Evolutionary conservation across 148 eudicot species (phyloP), one percentile per base, ranked within the genome.

Genomic region (Rhododendron williamsianum): DNA sequence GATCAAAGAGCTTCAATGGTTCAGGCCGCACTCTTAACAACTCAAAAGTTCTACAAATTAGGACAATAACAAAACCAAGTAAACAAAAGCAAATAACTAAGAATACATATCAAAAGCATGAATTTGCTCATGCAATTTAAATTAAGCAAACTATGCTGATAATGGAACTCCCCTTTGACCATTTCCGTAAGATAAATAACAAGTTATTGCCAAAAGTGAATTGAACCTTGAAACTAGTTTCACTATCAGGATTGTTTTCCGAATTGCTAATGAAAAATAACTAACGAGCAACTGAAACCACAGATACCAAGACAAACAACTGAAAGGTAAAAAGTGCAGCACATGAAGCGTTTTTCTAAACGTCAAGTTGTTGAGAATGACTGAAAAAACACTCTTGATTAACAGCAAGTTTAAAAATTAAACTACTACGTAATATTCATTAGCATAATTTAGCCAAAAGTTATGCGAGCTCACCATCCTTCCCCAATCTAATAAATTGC

Each of bases 401-500:
- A 9, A 46, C 2, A 6, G 2, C 1, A 46, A 7, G 49, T 46
- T 7, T 8, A 46, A 9, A 2, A n/a, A 2, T 9, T 23, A n/a
- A 65, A 65, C 9, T 65, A 33, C 35, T 33, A 33, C 35, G 35
- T 33, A 65, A 65, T 65, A 23, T 65, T 65, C 11, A 2, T 23
- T 23, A 23, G 73, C 35, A 67, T 25, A 25, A 11, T 25, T 67
- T 67, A 25, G 36, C 73, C 73, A 67, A 36, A 67, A 16, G 0
- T 76, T 72, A 77, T 0, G 21, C 15, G 10, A 49, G 12, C 90
- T 86, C 33, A 94, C 96, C 95, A 82, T 92, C 90, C 80, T 91
- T 91, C n/a, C 83, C 79, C 45, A 95, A 54, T 79, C 99, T 91
- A 25, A 96, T 94, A 48, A 89, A 91, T 1, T 81, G 90, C 73